Base-by-base conservation (phyloP, 495 filamentous ascomycete species). In the Penicillium angulare region DNA sequence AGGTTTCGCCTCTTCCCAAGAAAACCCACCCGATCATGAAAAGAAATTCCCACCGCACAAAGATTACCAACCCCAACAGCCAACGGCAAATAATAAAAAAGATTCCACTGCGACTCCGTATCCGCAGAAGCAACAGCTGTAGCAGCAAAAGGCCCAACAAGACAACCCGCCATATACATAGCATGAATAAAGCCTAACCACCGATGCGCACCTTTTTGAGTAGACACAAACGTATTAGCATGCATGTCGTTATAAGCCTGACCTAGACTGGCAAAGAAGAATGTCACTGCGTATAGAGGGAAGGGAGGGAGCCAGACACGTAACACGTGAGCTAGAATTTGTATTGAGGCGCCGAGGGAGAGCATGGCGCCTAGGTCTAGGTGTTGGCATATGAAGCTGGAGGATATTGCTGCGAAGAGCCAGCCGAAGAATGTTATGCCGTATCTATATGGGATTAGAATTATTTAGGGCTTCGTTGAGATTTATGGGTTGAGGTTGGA, bases 131-230 rank as follows among this genome's bases (percentile, higher is more conserved):
- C 61, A 10, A 69, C 61, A 0, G 53, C 66, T 10, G 66, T 65
- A 9, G 66, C 52, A 0, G 64, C 50, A 20, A 69, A 64, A 0
- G 64, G 66, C 0, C 50, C 64, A 23, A 59, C 64, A n/a, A 69
- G 56, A 47, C 61, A 69, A 0, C 66, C 66, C 1, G 54, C 61
- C 64, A 63, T 64, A 29, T 69, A 69, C 66, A 69, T 69, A 4
- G 66, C 66, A 43, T 69, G 66, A 34, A 69, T 69, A 27, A 67
- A 69, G 0, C 64, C 66, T 1, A 69, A 51, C 52, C 59, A 69
- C 1, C 64, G 64, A 39, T 69, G 64, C 1, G 66, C 61, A 13
- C 53, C 61, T 2, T 27, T 52, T 1, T 67, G 43, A 7, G 60
- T 43, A 0, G 64, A 54, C 0, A 69, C 60, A 17, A 65, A 69